A percentile compares a stretch with the other conserved stretches of the same genome.
phyloP scores from a whole-genome alignment of 148 eudicot species.

The Diospyros lotus region DNA sequence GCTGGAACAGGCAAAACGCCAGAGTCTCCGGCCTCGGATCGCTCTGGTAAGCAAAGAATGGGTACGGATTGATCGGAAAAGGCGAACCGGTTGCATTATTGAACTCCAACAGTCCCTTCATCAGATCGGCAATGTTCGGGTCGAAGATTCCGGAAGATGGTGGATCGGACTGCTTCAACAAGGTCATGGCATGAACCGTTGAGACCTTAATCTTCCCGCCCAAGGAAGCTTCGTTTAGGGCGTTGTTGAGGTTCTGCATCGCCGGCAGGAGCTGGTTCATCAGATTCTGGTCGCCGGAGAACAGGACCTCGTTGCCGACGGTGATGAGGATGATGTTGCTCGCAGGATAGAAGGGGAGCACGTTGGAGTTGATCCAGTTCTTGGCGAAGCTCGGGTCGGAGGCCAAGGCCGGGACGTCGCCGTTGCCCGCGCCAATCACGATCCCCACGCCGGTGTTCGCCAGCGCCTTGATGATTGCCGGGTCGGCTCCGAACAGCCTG shows the following conservation, averaged over 20 bases:
- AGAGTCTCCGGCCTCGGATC: constrained; percentile 56
- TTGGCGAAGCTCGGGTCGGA: constrained; percentile 36
- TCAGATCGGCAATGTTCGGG: constrained; percentile 26
- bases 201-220: constrained; percentile 48
- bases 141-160: constrained; percentile 47
- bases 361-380: constrained; percentile 38
- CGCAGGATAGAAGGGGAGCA: constrained; percentile 41
- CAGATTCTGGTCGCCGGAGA: constrained; percentile 33
- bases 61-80: constrained; percentile 56
- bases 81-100: constrained; percentile 43
- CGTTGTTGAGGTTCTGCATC: constrained; percentile 37
- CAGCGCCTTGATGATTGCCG: constrained; percentile 38
- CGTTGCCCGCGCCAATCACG: constrained; percentile 41
- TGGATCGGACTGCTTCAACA: constrained; percentile 40
- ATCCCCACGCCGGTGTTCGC: constrained; percentile 46
- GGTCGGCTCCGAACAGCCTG: constrained; percentile 47
- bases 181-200: constrained; percentile 50
- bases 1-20: constrained; percentile 52
- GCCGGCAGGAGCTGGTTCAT: constrained; percentile 46
- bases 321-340: constrained; percentile 40
- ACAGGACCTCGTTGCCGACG: constrained; percentile 55
- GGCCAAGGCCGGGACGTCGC: constrained; percentile 45
- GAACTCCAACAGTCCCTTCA: constrained; percentile 39
- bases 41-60: constrained; percentile 56
- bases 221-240: constrained; percentile 25